Evolutionary conservation across 2,329 filamentous ascomycete species (phyloP), one percentile per base, ranked within the genome.

Genomic region (Diaporthe capsici): DNA sequence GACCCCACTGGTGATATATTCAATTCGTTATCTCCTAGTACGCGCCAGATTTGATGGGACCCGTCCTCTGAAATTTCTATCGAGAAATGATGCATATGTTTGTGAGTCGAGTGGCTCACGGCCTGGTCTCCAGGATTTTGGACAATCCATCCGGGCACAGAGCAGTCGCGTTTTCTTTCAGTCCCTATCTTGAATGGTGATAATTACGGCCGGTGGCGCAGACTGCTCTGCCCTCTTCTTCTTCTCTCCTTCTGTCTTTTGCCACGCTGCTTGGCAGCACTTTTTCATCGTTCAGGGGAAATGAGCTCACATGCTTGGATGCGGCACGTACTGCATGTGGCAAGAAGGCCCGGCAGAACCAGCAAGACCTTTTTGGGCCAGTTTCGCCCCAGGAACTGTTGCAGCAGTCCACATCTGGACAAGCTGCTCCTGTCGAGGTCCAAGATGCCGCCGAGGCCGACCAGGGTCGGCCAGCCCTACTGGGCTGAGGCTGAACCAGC

Each of bases 401-500:
- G 31, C 13, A 47, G 47, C n/a, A 55, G 8, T 28, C 49, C 49
- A 70, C 15, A 42, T 42, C 25, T 53, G 49, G 47, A 55, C 65
- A 42, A 25, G 31, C 47, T 70, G 20, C 17, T 20, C n/a, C 28
- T 28, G 31, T 28, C 15, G 15, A 42, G 63, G 31, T 42, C 34
- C 34, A n/a, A 57, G 22, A 57, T 13, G 51, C 3, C 20, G 31
- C 28, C 71, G 31, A 47, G 22, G 8, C 37, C 20, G 37, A 13
- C 28, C 42, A 20, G 57, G 58, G 61, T 47, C 31, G 25, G 71
- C 37, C 49, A 73, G 71, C 58, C 71, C 51, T 34, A 20, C 17
- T 13, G 37, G 47, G 71, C 58, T 73, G 58, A 42, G 51, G 65
- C 65, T 70, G 65, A 55, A 55, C 65, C 34, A 70, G 65, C 65